phyloP scores from a whole-genome alignment of 164 flowering plant species.

The Stephania cephalantha region DNA sequence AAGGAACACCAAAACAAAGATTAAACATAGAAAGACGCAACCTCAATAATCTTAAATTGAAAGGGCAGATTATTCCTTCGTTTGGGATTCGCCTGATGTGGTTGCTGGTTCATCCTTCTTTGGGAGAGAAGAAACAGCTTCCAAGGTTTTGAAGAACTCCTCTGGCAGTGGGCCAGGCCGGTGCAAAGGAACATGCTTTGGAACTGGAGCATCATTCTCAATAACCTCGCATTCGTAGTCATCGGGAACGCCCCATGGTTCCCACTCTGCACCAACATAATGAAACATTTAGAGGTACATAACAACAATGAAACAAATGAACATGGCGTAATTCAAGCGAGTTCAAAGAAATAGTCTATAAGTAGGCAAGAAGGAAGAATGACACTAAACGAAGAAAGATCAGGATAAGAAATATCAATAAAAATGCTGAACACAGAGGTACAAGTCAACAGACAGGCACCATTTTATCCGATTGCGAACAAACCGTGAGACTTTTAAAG shows the following conservation, averaged over 20 bases:
- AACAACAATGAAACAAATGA: background rate
- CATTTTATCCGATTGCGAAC: background rate
- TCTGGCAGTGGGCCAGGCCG: conserved; percentile 84
- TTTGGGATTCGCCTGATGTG: conserved; percentile 31
- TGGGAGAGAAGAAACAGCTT: conserved; percentile 33
- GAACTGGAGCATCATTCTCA: conserved; percentile 87
- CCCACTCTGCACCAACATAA: conserved; percentile 64
- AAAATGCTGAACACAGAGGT: background rate
- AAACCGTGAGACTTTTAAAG: background rate
- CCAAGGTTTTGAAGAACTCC: conserved; percentile 78
- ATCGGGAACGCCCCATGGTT: conserved; percentile 94
- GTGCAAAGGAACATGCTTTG: conserved; percentile 82
- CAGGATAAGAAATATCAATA: background rate
- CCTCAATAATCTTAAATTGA: background rate
- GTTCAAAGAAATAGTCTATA: background rate
- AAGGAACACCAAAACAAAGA: background rate
- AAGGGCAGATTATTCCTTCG: conserved; percentile 8
- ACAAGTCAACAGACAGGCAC: background rate
- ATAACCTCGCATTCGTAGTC: conserved; percentile 76
- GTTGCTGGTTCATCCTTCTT: conserved; percentile 31
- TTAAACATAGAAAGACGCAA: background rate
- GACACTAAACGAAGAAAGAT: background rate
- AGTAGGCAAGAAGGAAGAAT: background rate
- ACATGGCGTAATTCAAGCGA: background rate
- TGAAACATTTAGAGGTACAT: background rate